A percentile compares a stretch with the other conserved stretches of the same genome.
phyloP scores from a whole-genome alignment of 2,329 filamentous ascomycete genomes.

The Monosporascus sp. region DNA sequence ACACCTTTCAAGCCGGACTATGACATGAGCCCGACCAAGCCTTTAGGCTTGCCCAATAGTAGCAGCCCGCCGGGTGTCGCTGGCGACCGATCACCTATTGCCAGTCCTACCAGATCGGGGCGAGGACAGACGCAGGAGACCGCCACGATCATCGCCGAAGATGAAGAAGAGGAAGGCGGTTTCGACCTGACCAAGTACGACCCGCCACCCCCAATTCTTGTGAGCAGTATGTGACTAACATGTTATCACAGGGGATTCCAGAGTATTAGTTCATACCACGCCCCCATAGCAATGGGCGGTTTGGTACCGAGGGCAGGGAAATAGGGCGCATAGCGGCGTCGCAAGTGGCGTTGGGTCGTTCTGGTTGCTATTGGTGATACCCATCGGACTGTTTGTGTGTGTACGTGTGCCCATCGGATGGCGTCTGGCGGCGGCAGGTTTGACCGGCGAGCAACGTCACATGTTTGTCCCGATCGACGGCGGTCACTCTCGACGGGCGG shows the following conservation, averaged over 20 bases:
- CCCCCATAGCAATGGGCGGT: constrained; percentile 20
- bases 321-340: too few relatives aligned
- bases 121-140: constrained; percentile 22
- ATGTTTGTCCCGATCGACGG: too few relatives aligned
- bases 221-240: background rate
- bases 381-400: too few relatives aligned
- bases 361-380: too few relatives aligned
- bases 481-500: too few relatives aligned
- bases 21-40: constrained; percentile 56
- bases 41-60: constrained; percentile 40
- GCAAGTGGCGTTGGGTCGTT: too few relatives aligned
- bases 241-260: constrained; percentile 50
- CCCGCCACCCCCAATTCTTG: constrained; percentile 20
- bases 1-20: constrained; percentile 56
- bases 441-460: too few relatives aligned
- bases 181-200: constrained; percentile 56
- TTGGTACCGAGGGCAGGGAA: constrained; percentile 4
- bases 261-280: constrained; percentile 59
- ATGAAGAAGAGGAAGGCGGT: constrained; percentile 45
- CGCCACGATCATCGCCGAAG: constrained; percentile 15
- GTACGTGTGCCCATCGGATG: too few relatives aligned
- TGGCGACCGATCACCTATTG: constrained; percentile 44
- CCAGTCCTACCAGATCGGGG: constrained; percentile 43
- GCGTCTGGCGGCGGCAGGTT: too few relatives aligned
- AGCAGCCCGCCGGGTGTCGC: constrained; percentile 51